Evolutionary conservation across 2,329 filamentous ascomycete genomes (phyloP), one percentile per base, ranked within the genome.

Genomic region (Ophiostoma novo-ulmi): DNA sequence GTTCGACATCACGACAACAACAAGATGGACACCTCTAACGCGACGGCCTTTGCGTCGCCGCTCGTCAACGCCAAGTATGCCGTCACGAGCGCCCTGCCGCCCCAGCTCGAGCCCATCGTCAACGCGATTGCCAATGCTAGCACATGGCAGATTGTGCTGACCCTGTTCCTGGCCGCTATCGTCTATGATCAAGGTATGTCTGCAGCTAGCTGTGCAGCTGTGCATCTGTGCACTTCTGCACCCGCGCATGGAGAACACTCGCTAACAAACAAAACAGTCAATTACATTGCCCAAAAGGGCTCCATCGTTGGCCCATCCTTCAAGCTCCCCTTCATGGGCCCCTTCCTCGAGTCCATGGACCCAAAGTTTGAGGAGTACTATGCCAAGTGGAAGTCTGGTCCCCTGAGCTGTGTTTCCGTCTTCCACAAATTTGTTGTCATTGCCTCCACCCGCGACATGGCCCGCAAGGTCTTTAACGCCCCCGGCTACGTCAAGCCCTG

Each of bases 401-500:
- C 92, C 67, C 85, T 99, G 76, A 97, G 94, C 85, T 99, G 95
- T 78, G 95, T 99, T 73, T 97, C 94, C 2, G 93, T 99, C 77
- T 99, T 99, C 84, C 95, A 99, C 88, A 99, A 98, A 93, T 97
- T 58, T 36, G 95, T 98, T 74, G 93, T 99, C 71, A 97, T 99
- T 79, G 94, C 94, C 44, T 96, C 94, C 22, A 93, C 91, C 69
- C 93, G 95, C 77, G 95, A 98, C 78, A 92, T 98, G 87, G 91
- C 94, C 71, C 91, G 94, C 76, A 98, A 98, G 81, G 90, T 98
- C 76, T 94, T 98, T 87, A 98, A 97, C 82, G 96, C 94, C 26
- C 95, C 95, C 36, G 80, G 82, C 69, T 98, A 89, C 78, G 93
- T 97, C 79, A 97, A 97, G 83, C 95, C 95, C 61, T 98, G 94